A percentile compares a stretch with the other conserved stretches of the same genome.
These are phyloP conservation scores for Daldinia grandis DNA, from an alignment of 495 filamentous ascomycete species.

Conservation along the genomic window DNA sequence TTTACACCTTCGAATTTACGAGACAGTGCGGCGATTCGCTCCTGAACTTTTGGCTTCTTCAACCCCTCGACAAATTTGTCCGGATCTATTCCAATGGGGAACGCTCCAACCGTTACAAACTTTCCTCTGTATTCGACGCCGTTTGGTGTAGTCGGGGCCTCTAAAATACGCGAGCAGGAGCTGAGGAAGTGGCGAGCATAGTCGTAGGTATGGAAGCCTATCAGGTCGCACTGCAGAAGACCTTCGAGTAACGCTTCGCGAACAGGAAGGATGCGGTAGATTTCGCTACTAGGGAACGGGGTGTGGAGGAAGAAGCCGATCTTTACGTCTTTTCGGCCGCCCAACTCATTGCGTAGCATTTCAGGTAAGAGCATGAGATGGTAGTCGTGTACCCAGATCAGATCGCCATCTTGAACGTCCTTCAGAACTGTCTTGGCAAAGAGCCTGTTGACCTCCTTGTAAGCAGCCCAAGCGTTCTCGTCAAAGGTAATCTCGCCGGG, in stretches of 20 bases:
- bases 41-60: constrained; percentile 78
- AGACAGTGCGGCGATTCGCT: constrained; percentile 77
- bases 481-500: constrained; percentile 92
- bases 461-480: constrained; percentile 86
- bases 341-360: constrained; percentile 81
- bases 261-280: constrained; percentile 89
- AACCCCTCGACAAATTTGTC: constrained; percentile 92
- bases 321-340: constrained; percentile 79
- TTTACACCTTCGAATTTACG: constrained; percentile 87
- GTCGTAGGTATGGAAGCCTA: constrained; percentile 96
- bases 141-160: constrained; percentile 78
- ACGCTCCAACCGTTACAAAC: constrained; percentile 78
- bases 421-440: constrained; percentile 82
- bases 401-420: constrained; percentile 76
- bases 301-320: constrained; percentile 97
- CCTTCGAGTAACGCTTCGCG: constrained; percentile 82
- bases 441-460: constrained; percentile 82
- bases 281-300: constrained; percentile 91
- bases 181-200: constrained; percentile 90
- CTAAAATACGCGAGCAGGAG: constrained; percentile 84
- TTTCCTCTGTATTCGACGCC: constrained; percentile 80
- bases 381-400: constrained; percentile 98
- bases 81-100: constrained; percentile 94
- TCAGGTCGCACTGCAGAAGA: constrained; percentile 82
- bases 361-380: constrained; percentile 91